Conservation (phyloP, 371 early-diverging fungal species). For the Mucor circinelloides region DNA sequence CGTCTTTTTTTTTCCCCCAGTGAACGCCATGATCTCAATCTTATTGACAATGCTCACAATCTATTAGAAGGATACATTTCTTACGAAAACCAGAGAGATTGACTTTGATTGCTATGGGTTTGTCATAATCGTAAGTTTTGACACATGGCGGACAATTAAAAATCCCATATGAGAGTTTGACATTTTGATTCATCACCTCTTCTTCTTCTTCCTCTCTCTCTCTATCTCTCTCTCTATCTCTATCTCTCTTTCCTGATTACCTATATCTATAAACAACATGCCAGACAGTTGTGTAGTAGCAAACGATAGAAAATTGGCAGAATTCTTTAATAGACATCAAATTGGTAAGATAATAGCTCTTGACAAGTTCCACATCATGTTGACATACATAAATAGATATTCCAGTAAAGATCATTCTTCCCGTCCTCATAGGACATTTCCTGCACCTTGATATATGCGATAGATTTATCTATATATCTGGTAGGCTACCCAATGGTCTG, state of each 20-base stretch:
- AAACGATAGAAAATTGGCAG: neutral
- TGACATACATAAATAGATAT: neutral
- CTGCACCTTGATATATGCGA: slow-evolving; percentile 36
- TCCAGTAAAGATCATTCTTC: slow-evolving; percentile 3
- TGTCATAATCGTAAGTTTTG: neutral
- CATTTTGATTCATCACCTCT: neutral
- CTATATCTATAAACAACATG: slow-evolving; percentile 46
- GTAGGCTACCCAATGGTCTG: slow-evolving; percentile 37
- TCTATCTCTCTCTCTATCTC: slow-evolving; percentile 50
- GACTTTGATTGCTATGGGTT: neutral
- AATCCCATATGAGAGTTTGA: neutral
- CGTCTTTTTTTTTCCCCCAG: neutral
- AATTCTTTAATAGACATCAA: neutral
- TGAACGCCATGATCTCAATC: neutral
- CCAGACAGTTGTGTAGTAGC: slow-evolving; percentile 11
- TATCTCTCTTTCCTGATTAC: no score
- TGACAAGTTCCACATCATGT: neutral
- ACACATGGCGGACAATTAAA: neutral
- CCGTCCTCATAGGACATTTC: slow-evolving; percentile 28
- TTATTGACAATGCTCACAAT: neutral
- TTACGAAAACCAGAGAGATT: neutral
- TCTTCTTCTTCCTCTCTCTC: slow-evolving; percentile 28
- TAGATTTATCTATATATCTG: slow-evolving; percentile 52
- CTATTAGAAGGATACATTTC: neutral
- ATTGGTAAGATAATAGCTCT: neutral